phyloP scores from a whole-genome alignment of 208 protist species.

The Acanthamoeba lenticulata region DNA sequence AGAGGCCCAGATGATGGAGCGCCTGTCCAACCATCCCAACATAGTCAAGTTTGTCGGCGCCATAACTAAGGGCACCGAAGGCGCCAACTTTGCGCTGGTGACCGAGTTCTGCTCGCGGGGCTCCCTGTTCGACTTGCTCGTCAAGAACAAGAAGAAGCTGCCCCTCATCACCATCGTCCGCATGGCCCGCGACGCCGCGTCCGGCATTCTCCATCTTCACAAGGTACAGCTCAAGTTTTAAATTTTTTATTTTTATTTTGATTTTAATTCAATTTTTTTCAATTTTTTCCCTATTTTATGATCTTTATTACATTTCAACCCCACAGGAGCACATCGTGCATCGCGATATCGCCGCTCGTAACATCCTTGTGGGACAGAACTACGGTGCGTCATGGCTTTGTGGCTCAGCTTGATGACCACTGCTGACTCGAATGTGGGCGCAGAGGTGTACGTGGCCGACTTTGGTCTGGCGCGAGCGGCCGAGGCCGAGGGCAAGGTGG shows the following conservation, averaged over 20 bases:
- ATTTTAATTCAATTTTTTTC: background rate
- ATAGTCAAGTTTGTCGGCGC: conserved; percentile 63
- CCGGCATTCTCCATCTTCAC: conserved; percentile 65
- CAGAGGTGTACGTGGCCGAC: conserved; percentile 64
- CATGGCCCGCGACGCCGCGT: conserved; percentile 52
- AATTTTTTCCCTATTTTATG: background rate
- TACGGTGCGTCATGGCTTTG: background rate
- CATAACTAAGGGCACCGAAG: background rate
- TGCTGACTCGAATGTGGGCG: background rate
- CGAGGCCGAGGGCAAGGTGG: background rate
- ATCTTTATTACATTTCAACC: background rate
- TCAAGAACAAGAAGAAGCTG: conserved; percentile 64
- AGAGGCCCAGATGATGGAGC: conserved; percentile 68
- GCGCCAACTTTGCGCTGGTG: conserved; percentile 43
- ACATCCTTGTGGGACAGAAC: conserved; percentile 52
- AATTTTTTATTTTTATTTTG: background rate
- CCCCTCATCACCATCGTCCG: conserved; percentile 28
- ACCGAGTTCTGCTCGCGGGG: conserved; percentile 37
- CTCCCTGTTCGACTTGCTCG: conserved; percentile 39
- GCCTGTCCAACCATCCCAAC: conserved; percentile 67
- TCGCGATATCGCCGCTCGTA: conserved; percentile 49
- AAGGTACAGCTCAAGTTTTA: background rate
- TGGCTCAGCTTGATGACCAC: background rate
- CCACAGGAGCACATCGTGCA: conserved; percentile 39
- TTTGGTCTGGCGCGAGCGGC: conserved; percentile 45